Base-by-base conservation (phyloP, 2,329 filamentous ascomycete genomes). In the Sclerotinia borealis region DNA sequence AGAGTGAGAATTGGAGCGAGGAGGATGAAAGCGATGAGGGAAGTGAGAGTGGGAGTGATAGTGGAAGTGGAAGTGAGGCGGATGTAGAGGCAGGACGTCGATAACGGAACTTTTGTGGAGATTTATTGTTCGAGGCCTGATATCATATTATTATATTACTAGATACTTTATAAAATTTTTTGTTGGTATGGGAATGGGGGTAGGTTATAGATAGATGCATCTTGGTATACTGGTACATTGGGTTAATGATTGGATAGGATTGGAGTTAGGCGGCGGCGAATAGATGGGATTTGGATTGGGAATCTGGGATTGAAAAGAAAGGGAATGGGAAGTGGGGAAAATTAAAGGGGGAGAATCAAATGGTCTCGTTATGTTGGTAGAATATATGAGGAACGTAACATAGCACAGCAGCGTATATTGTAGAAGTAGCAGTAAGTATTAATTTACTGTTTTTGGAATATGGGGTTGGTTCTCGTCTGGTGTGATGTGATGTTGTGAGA, bases 1-100 rank as follows among this genome's bases (percentile, higher is more conserved):
- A 88, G 72, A 87, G 85, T 65, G 83, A 80, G 4, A 70, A 71
- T 43, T 67, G 65, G 47, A 65, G 63, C 52, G 59, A 54, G 17
- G 65, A 67, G 22, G 67, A 66, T 6, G 66, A 70, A 39, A 68
- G 68, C 11, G 71, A 72, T 27, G 68, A 71, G 5, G 67, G 68
- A 43, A 69, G 65, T 11, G 66, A 66, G 49, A 66, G 68, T 49
- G 64, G 62, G 13, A 64, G 62, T 5, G 49, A 34, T 17, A 49
- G n/a, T 22, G 48, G 19, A 1, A 58, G 41, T 48, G 51, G 19
- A n/a, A 59, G 51, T 41, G 36, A 13, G 2, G 41, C 34, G n/a
- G 48, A 50, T 51, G 5, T 41, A 22, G 43, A 49, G 34, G 19
- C n/a, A 27, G 43, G 34, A 6, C 41, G 22, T 45, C 19, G 15